Evolutionary conservation across 140 eudicot species (phyloP).

Genomic region (Erigeron philadelphicus): DNA sequence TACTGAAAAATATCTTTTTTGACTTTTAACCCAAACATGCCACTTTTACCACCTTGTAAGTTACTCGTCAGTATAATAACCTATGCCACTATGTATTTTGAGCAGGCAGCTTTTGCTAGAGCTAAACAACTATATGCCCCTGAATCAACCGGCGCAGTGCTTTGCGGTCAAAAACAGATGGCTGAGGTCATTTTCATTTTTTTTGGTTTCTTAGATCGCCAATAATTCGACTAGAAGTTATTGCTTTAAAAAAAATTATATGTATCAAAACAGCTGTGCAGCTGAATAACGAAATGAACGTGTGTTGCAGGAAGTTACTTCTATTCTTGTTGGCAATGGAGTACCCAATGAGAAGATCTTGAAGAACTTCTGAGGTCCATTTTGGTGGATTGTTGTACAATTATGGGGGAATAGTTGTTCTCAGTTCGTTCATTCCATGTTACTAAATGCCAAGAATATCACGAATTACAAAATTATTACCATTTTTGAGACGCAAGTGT

Average conservation of each 20-base stretch:
- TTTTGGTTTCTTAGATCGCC: neutral
- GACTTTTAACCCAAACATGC: neutral
- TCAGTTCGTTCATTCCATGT: constrained; percentile 19
- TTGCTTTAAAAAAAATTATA: neutral
- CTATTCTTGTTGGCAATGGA: constrained; percentile 66
- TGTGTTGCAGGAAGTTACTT: constrained; percentile 73
- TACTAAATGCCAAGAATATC: constrained; percentile 29
- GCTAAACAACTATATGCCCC: constrained; percentile 63
- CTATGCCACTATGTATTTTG: constrained; percentile 8
- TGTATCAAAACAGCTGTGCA: neutral
- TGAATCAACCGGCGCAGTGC: constrained; percentile 75
- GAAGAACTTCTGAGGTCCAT: constrained; percentile 54
- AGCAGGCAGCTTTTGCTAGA: constrained; percentile 81
- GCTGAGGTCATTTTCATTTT: constrained; percentile 55
- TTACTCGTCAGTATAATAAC: neutral
- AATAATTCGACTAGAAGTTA: neutral
- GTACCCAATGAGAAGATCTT: constrained; percentile 59
- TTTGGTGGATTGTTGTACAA: constrained; percentile 36
- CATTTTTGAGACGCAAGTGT: constrained; percentile 31
- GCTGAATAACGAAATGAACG: constrained; percentile 1
- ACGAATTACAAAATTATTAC: constrained; percentile 27
- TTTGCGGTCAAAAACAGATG: constrained; percentile 84
- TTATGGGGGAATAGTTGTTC: constrained; percentile 6
- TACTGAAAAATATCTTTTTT: neutral
- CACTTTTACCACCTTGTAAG: neutral